Evolutionary conservation across 495 filamentous ascomycete species (phyloP).

Genomic region (Xylaria acuta): DNA sequence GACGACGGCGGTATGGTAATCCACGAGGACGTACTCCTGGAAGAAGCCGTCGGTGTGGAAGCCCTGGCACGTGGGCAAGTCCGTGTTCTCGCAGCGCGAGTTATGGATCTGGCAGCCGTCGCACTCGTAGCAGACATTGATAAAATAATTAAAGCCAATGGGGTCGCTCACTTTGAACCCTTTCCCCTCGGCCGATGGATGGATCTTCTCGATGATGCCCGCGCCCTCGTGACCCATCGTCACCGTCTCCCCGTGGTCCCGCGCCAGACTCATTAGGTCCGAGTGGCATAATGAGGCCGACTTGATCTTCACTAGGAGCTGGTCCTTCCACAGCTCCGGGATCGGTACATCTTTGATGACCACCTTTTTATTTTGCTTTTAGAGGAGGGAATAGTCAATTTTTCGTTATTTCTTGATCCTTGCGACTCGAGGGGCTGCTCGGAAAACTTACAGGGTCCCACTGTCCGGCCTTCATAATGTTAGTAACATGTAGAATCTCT

Average conservation of each 20-base stretch:
- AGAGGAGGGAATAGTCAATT: not conserved
- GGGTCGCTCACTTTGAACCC: slow-evolving; percentile 47
- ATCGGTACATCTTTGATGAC: slow-evolving; percentile 45
- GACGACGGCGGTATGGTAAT: slow-evolving; percentile 46
- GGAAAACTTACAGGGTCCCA: slow-evolving; percentile 26
- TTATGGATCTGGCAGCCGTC: slow-evolving; percentile 49
- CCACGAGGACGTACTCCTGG: slow-evolving; percentile 46
- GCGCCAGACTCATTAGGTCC: slow-evolving; percentile 35
- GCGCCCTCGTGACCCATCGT: slow-evolving; percentile 51
- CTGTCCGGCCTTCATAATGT: slow-evolving; percentile 29
- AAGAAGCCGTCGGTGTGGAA: slow-evolving; percentile 48
- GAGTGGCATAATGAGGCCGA: slow-evolving; percentile 49
- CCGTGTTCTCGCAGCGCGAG: slow-evolving; percentile 42
- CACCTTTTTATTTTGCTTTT: slow-evolving; percentile 23
- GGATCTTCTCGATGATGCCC: slow-evolving; percentile 44
- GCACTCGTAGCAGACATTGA: slow-evolving; percentile 48
- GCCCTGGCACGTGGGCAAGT: slow-evolving; percentile 43
- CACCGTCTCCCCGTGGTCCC: slow-evolving; percentile 24
- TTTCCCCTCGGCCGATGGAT: slow-evolving; percentile 41
- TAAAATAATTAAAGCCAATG: slow-evolving; percentile 47
- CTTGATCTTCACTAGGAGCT: slow-evolving; percentile 48
- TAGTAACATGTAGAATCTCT: not conserved
- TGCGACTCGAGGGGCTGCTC: not conserved
- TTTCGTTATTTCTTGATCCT: not conserved
- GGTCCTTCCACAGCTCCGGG: slow-evolving; percentile 37